Base-by-base conservation (phyloP, 306 rosid species). In the Comarum palustre region DNA sequence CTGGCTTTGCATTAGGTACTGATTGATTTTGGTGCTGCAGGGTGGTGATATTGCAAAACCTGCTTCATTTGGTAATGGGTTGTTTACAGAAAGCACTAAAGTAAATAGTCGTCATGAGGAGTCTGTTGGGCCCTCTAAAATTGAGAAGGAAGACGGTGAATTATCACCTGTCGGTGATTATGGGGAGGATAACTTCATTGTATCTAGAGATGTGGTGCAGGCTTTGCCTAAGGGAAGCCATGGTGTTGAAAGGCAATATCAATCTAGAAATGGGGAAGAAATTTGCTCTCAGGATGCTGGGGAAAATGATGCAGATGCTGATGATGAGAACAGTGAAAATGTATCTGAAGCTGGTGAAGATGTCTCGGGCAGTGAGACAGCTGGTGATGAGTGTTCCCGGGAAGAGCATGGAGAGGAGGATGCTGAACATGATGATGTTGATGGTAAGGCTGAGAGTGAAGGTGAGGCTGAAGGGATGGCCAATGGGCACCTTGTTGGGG, bases 91-190 rank as follows among this genome's bases (percentile, higher is more conserved):
- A 74, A 85, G 83, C 77, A 73, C 59, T 74, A 86, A 82, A 76
- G 86, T 72, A 64, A 85, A 52, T 22, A 61, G 80, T 76, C 67
- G 57, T 78, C 88, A 74, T 69, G 93, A 90, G 80, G 91, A 84
- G 77, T 83, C 85, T 74, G 78, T 78, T 43, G 88, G 78, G 66
- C 89, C 89, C 81, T 77, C 84, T 72, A 90, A 87, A 81, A 57
- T 84, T 70, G 99, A 95, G 84, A 95, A 90, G 78, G 99, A 95
- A 78, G 99, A 95, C 84, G 99, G 99, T 60, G 99, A 95, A 80
- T 87, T 95, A 73, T 95, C 99, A 3, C 99, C 99, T 9, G 84
- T 72, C 29, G 96, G 84, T 69, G 97, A 90, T 64, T 87, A 81
- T 43, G 99, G 86, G 80, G 97, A 94, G 83, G 96, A 91, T 81